Percentiles rank a stretch among this genome's conserved stretches.
Evolutionary conservation across 495 filamentous ascomycete species (phyloP).

Genomic region (Schizothecium vesticola): DNA sequence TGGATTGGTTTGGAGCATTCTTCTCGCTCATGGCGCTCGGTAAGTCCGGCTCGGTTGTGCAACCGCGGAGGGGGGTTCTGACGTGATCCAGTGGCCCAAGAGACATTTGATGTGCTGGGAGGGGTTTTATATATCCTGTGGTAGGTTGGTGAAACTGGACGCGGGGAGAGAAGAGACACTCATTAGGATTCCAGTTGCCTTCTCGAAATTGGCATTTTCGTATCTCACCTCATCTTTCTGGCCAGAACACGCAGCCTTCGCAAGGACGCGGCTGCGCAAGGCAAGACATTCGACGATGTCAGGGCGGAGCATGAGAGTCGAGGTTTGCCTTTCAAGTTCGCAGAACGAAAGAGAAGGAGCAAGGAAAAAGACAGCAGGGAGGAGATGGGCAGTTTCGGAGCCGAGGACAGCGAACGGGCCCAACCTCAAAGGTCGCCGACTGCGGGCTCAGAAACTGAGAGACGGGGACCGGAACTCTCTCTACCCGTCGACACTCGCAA

Average conservation of each 20-base stretch:
- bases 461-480: background rate
- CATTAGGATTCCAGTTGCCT: conserved; percentile 41
- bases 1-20: conserved; percentile 68
- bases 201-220: conserved; percentile 64
- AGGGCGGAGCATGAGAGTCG: conserved; percentile 36
- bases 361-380: background rate
- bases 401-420: background rate
- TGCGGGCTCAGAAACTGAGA: background rate
- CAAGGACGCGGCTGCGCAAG: conserved; percentile 49
- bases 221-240: conserved; percentile 63
- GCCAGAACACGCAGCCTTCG: conserved; percentile 57
- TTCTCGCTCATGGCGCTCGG: conserved; percentile 71
- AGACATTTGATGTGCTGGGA: conserved; percentile 64
- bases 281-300: conserved; percentile 61
- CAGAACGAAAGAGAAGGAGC: conserved; percentile 28
- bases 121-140: conserved; percentile 65
- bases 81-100: conserved; percentile 50
- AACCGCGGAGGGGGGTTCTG: background rate
- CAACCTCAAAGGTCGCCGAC: background rate
- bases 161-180: background rate
- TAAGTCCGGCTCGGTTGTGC: conserved; percentile 20
- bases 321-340: conserved; percentile 36
- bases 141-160: conserved; percentile 32
- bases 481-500: background rate
- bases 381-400: background rate